Percentiles rank a stretch among this genome's conserved stretches.
Evolutionary conservation across 345 rosid genomes (phyloP).

Genomic region (Linum tenue): DNA sequence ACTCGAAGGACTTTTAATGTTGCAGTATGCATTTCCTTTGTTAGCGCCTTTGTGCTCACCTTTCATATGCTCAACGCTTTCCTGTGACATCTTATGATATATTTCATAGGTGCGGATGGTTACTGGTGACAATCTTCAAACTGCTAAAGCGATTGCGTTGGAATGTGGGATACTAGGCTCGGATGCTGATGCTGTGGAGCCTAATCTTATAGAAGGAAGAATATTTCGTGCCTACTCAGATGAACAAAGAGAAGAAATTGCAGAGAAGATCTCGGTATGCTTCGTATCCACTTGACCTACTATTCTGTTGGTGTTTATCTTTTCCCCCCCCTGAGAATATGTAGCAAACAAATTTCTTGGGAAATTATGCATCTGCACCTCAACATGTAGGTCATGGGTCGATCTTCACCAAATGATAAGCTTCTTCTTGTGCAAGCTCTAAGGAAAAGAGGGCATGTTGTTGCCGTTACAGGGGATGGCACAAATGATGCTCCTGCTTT

Average conservation of each 20-base stretch:
- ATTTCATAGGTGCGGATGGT: conserved; percentile 26
- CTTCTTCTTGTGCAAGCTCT: conserved; percentile 27
- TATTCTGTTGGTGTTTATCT: conserved; percentile 8
- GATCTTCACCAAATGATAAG: conserved; percentile 31
- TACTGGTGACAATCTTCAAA: conserved; percentile 29
- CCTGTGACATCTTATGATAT: not conserved
- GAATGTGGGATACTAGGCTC: conserved; percentile 27
- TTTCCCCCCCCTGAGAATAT: not conserved
- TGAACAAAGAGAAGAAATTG: conserved; percentile 16
- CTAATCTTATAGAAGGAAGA: conserved; percentile 26
- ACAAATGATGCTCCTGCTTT: conserved; percentile 58
- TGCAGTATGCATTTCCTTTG: not conserved
- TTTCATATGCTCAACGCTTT: too few relatives aligned
- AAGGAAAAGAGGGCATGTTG: conserved; percentile 29
- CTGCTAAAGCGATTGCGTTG: conserved; percentile 33
- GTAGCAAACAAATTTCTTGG: not conserved
- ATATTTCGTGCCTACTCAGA: conserved; percentile 17
- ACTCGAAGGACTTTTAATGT: too few relatives aligned
- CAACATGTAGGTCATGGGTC: conserved; percentile 25
- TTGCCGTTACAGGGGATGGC: conserved; percentile 56
- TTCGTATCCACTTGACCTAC: not conserved
- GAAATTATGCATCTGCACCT: not conserved
- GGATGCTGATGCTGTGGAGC: conserved; percentile 25
- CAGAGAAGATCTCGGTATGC: conserved; percentile 15
- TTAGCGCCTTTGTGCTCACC: not conserved